Evolutionary conservation across 2,329 filamentous ascomycete genomes (phyloP), one percentile per base, ranked within the genome.

Genomic region (Claviceps sp.): DNA sequence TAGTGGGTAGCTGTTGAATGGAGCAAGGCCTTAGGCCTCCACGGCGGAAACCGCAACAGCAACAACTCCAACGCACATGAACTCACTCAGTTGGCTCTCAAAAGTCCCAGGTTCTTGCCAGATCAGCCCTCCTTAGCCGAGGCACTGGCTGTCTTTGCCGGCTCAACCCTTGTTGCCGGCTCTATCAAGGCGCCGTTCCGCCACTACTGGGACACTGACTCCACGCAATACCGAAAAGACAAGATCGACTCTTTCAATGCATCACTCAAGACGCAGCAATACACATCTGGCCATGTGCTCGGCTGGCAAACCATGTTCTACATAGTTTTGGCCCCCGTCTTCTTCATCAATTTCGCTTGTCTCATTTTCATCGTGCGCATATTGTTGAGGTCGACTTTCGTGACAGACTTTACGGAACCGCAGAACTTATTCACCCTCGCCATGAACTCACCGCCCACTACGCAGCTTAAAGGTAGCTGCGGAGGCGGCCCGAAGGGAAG

Each of bases 361-460:
- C 68, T 88, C 0, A 60, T 70, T 2, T 89, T 88, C 65, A 63
- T 84, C 49, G 61, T 77, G 47, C 71, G 8, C 11, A 6, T 37
- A 14, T 13, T 75, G 56, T 26, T 34, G 16, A 62, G 70, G 5
- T 70, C 70, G 0, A 78, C 79, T 1, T 75, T 87, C 22, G 78
- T 91, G 7, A 89, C 84, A 1, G 87, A 91, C 67, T 89, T 85
- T 61, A 86, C 82, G 0, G 86, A 91, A 60, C 84, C 86, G 1
- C 79, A 84, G 51, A 89, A 89, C 61, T 68, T 89, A 2, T 89
- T 90, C 59, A 72, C 81, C 0, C 67, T 89, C 0, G 83, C 85
- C 2, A 72, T 90, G 50, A 89, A 89, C 61, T 70, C 67, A 50
- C 67, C 71, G 1, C 67, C 69, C 2, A 70, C 65, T 41, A 52